A percentile compares a stretch with the other conserved stretches of the same genome.
These are phyloP conservation scores for Fusarium nanum DNA, from an alignment of 2,329 filamentous ascomycete species.

Conservation along the genomic window DNA sequence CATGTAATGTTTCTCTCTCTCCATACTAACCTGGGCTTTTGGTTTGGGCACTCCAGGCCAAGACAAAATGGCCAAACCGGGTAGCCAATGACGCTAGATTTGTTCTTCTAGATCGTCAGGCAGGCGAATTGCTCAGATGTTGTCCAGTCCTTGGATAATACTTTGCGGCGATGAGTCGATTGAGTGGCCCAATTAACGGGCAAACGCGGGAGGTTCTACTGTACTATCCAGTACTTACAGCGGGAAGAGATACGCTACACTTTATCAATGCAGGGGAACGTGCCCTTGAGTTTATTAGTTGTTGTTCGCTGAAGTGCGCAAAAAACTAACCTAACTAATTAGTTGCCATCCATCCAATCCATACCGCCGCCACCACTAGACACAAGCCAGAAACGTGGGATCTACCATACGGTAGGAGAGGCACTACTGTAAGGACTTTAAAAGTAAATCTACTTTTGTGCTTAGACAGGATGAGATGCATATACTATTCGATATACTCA, in stretches of 20 bases:
- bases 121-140: conserved; percentile 44
- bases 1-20: not conserved
- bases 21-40: not conserved
- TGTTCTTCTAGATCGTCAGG: conserved; percentile 44
- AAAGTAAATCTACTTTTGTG: not conserved
- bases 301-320: conserved; percentile 10
- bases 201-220: conserved; percentile 21
- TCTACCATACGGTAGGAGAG: not conserved
- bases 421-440: conserved; percentile 9
- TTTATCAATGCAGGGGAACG: conserved; percentile 24
- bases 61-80: conserved; percentile 37
- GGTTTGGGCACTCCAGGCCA: conserved; percentile 24
- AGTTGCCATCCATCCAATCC: not conserved
- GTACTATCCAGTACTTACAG: not conserved
- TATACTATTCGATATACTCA: not conserved
- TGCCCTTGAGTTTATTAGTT: conserved; percentile 7
- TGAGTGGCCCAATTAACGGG: conserved; percentile 35
- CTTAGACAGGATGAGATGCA: conserved; percentile 10
- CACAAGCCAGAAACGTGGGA: conserved; percentile 13
- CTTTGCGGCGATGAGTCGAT: conserved; percentile 27
- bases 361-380: conserved; percentile 12
- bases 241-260: not conserved
- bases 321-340: not conserved
- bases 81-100: conserved; percentile 44
- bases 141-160: conserved; percentile 35